Conservation (phyloP, 2,329 filamentous ascomycete species). For the Fusarium circinatum region DNA sequence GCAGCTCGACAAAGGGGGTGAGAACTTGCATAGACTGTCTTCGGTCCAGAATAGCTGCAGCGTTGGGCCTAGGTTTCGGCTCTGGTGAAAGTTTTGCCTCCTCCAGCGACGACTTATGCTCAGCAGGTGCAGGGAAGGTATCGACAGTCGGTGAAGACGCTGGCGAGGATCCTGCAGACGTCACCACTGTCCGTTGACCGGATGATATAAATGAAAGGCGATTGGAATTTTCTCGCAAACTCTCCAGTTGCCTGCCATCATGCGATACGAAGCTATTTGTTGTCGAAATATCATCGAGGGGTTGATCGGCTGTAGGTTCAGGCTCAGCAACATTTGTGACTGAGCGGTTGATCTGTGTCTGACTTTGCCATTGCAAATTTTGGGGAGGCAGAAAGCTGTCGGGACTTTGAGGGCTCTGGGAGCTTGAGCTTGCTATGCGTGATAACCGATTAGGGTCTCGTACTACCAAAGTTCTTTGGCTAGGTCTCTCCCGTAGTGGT, state of each 20-base stretch:
- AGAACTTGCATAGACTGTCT: conserved; percentile 63
- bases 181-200: conserved; percentile 68
- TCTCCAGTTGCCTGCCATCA: conserved; percentile 68
- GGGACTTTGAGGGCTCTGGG: conserved; percentile 21
- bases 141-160: conserved; percentile 65
- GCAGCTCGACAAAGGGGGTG: conserved; percentile 56
- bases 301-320: conserved; percentile 52
- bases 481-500: conserved; percentile 52
- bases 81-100: conserved; percentile 46
- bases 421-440: conserved; percentile 37
- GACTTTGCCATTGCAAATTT: conserved; percentile 25
- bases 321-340: conserved; percentile 31
- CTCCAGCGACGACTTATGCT: conserved; percentile 31
- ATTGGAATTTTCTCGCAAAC: conserved; percentile 64
- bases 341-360: conserved; percentile 17
- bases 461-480: conserved; percentile 59
- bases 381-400: conserved; percentile 25
- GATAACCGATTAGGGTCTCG: conserved; percentile 61
- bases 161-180: conserved; percentile 65
- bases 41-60: conserved; percentile 60
- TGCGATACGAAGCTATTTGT: conserved; percentile 68
- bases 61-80: conserved; percentile 61
- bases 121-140: conserved; percentile 53
- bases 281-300: conserved; percentile 65
- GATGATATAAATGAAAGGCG: conserved; percentile 70